These are phyloP conservation scores for Cercophora scortea DNA, from an alignment of 495 filamentous ascomycete genomes.

Conservation along the genomic window DNA sequence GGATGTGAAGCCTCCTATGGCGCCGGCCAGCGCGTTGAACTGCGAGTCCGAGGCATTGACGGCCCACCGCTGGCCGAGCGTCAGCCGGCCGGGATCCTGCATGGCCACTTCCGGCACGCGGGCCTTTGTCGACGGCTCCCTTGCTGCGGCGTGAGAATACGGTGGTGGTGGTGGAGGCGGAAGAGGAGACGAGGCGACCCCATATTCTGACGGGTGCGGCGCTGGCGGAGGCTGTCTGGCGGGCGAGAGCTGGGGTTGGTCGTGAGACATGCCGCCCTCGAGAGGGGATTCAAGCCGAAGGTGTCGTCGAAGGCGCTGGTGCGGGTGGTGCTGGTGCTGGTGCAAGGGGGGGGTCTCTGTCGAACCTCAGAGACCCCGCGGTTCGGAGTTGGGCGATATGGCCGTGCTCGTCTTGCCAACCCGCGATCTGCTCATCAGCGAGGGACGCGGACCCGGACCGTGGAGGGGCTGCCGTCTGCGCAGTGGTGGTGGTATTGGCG, in stretches of 20 bases:
- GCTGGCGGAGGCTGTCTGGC: constrained; percentile 13
- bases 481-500: not conserved
- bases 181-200: constrained; percentile 13
- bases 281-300: constrained; percentile 9
- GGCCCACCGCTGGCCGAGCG: constrained; percentile 50
- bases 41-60: constrained; percentile 38
- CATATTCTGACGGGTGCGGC: constrained; percentile 34
- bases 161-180: constrained; percentile 2
- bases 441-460: no score
- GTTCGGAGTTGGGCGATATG: not conserved
- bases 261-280: constrained; percentile 39
- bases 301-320: no score
- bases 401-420: constrained; percentile 1
- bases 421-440: no score
- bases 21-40: constrained; percentile 67
- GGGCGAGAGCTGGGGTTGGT: constrained; percentile 29
- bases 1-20: constrained; percentile 79
- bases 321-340: not conserved
- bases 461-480: no score
- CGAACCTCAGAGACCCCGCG: constrained; percentile 6
- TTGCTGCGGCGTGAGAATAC: constrained; percentile 11
- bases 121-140: constrained; percentile 1
- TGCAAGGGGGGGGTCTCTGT: constrained; percentile 8
- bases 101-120: constrained; percentile 12
- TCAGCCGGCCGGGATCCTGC: constrained; percentile 33